These are phyloP conservation scores for Parmales sp. DNA, from an alignment of 108 stramenopile species.

Conservation along the genomic window DNA sequence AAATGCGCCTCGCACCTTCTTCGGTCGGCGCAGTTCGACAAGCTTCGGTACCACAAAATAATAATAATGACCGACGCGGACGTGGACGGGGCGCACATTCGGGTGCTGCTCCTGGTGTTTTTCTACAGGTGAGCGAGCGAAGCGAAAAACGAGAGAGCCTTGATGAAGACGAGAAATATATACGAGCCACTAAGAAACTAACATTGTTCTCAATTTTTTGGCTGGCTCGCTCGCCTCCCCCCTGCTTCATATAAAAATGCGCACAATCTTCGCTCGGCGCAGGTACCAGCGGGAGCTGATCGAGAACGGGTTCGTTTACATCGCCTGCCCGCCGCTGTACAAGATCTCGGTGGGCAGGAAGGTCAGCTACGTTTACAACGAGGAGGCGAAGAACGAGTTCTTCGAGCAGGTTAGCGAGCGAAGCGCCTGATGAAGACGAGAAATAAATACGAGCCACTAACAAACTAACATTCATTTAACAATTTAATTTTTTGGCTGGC, in stretches of 20 bases:
- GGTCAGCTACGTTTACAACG: slow-evolving; percentile 54
- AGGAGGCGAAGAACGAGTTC: slow-evolving; percentile 43
- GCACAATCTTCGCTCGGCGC: too few relatives aligned
- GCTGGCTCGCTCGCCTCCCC: too few relatives aligned
- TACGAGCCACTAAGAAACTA: too few relatives aligned
- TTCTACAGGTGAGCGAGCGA: too few relatives aligned
- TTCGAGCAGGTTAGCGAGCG: background rate
- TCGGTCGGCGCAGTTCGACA: too few relatives aligned
- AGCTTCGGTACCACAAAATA: slow-evolving; percentile 67
- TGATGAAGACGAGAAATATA: too few relatives aligned
- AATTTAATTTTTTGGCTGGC: slow-evolving; percentile 31
- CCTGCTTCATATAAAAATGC: too few relatives aligned
- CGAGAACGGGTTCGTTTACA: slow-evolving; percentile 76
- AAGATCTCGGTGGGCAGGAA: slow-evolving; percentile 66
- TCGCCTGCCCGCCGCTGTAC: slow-evolving; percentile 89
- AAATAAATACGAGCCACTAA: too few relatives aligned
- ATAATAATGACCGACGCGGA: slow-evolving; percentile 95
- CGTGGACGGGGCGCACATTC: slow-evolving; percentile 92
- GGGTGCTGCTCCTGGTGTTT: slow-evolving; percentile 84
- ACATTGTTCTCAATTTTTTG: too few relatives aligned
- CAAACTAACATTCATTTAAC: slow-evolving; percentile 50
- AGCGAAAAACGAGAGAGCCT: too few relatives aligned
- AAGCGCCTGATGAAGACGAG: too few relatives aligned
- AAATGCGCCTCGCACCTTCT: too few relatives aligned
- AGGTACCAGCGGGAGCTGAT: slow-evolving; percentile 82